Percentiles rank a stretch among this genome's conserved stretches.
Conservation (phyloP, 2,329 filamentous ascomycete genomes). For the Incumbomyces lentus region DNA sequence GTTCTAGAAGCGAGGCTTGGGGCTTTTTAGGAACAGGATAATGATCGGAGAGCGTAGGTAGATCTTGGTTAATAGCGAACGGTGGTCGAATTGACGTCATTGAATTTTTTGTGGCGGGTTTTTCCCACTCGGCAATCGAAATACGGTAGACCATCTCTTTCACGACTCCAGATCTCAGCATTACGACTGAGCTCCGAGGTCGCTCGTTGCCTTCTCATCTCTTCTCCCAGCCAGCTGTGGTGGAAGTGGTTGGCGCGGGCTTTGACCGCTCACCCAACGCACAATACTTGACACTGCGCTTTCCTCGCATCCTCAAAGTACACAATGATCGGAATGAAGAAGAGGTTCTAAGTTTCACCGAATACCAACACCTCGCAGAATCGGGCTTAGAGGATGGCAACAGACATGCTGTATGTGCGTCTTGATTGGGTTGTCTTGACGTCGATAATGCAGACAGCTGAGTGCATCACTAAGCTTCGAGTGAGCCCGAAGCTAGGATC, state of each 20-base stretch:
- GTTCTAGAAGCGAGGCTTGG: too few relatives aligned
- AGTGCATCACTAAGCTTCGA: too few relatives aligned
- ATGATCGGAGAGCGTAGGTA: too few relatives aligned
- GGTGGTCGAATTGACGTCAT: too few relatives aligned
- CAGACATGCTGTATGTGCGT: not conserved
- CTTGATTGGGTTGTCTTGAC: not conserved
- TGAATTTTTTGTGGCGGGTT: too few relatives aligned
- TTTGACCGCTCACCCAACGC: constrained; percentile 64
- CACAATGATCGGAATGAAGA: constrained; percentile 63
- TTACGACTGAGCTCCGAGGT: not conserved
- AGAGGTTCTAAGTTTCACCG: constrained; percentile 58
- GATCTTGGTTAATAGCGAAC: too few relatives aligned
- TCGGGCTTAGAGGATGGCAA: constrained; percentile 36
- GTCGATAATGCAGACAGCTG: not conserved
- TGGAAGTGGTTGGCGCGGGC: constrained; percentile 69
- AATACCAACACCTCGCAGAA: constrained; percentile 58
- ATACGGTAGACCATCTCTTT: too few relatives aligned
- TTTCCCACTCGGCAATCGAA: too few relatives aligned
- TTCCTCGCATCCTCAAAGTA: constrained; percentile 65
- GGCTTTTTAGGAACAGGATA: too few relatives aligned
- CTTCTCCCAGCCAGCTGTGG: constrained; percentile 63
- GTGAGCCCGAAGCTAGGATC: too few relatives aligned
- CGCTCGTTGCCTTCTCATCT: constrained; percentile 23
- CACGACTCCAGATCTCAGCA: too few relatives aligned
- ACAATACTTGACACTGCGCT: constrained; percentile 63